phyloP scores from a whole-genome alignment of 257 asterid genomes.

The Marsdenia floribunda region DNA sequence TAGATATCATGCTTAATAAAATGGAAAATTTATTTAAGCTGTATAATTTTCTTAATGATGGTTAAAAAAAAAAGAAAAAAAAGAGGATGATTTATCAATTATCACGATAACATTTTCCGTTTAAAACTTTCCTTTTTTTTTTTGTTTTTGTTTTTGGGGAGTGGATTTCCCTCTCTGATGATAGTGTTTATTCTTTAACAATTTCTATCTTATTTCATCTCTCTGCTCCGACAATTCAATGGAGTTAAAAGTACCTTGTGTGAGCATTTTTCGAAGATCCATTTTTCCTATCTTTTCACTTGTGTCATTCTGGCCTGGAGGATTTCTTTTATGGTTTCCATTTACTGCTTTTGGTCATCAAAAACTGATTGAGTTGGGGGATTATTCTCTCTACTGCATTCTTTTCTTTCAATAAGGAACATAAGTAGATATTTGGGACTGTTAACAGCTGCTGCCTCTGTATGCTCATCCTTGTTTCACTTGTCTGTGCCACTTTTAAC shows the following conservation, averaged over 20 bases:
- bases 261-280: neutral
- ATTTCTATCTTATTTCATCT: neutral
- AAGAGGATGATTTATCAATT: neutral
- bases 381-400: neutral
- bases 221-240: neutral
- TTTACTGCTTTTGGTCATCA: neutral
- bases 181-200: no score
- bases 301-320: neutral
- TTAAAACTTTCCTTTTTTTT: neutral
- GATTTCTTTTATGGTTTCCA: neutral
- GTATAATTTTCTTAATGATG: constrained; percentile 1
- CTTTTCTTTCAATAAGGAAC: neutral
- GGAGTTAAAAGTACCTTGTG: neutral
- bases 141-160: neutral
- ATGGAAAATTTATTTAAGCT: neutral
- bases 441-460: neutral
- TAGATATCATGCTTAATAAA: neutral
- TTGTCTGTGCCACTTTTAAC: neutral
- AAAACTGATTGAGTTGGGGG: neutral
- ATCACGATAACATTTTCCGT: neutral
- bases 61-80: neutral
- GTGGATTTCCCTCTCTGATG: neutral
- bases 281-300: neutral
- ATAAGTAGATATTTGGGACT: neutral
- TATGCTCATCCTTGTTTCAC: neutral